Base-by-base conservation (phyloP, 2,329 filamentous ascomycete genomes). In the Harringtonia lauricola region DNA sequence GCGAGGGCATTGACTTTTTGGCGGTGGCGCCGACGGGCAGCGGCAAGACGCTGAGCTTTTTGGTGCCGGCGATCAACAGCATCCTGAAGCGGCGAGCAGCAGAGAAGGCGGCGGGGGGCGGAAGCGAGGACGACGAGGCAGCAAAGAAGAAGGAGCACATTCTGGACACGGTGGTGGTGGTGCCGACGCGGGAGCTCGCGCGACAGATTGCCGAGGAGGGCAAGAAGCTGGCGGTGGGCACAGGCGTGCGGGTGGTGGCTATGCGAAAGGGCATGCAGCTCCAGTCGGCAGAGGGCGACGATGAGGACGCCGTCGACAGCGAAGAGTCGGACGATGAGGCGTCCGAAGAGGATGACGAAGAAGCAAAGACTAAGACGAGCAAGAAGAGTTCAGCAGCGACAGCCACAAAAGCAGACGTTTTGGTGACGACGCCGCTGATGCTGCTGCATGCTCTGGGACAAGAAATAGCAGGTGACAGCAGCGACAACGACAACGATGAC, bases 21-120 rank as follows among this genome's bases (percentile, higher is more conserved):
- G 86, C 86, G 0, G 80, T 96, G 36, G 92, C 92, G 3, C 92
- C 92, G 1, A 98, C 92, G 0, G 92, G 92, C 21, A 96, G 90
- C 59, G 92, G 92, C 36, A 98, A 98, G 69, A 98, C 92, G 0
- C 68, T 98, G 50, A 87, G 88, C 17, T 98, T 95, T 56, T 64
- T 96, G 54, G 84, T 98, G 35, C 89, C 90, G 0, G 73, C 88
- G 3, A 79, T 98, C 53, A 83, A 94, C 57, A 74, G 76, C 37
- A 79, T 94, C 35, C 67, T 86, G 52, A 69, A 72, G 48, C 64
- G 74, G 42, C 64, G 73, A 35, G 67, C 71, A 1, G 64, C 69
- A 4, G 63, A 70, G 52, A 59, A 57, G 30, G 64, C 71, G 31
- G 65, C 70, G 2, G 63, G 69, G 7, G 41, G 53, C 37, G 39